Percentiles rank a stretch among this genome's conserved stretches.
Conservation (phyloP, 768 basidiomycete species). For the Collybiopsis confluens region DNA sequence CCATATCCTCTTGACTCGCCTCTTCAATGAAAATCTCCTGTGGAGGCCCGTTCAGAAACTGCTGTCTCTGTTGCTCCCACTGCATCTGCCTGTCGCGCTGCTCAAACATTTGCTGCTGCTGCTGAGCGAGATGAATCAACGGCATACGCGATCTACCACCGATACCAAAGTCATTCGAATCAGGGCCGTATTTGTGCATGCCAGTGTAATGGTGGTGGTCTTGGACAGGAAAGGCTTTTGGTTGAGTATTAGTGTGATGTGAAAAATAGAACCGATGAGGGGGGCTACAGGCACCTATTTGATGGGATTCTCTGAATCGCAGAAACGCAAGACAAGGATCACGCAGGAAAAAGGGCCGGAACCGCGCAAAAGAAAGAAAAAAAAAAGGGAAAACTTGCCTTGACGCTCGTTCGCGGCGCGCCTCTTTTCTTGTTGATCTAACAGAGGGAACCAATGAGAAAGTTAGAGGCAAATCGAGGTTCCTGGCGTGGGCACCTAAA, state of each 20-base stretch:
- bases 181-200: conserved; percentile 1
- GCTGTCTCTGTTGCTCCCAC: conserved; percentile 17
- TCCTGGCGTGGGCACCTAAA: too few species aligned
- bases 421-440: conserved; percentile 69
- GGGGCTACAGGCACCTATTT: conserved; percentile 58
- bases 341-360: conserved; percentile 20
- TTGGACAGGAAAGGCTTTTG: background rate
- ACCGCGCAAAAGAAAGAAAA: conserved; percentile 23
- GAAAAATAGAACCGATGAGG: conserved; percentile 8
- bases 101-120: conserved; percentile 32
- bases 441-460: conserved; percentile 7
- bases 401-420: conserved; percentile 66
- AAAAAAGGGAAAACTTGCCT: conserved; percentile 62
- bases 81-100: conserved; percentile 17
- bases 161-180: background rate
- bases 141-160: conserved; percentile 47
- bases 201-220: background rate
- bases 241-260: conserved; percentile 9
- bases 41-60: conserved; percentile 11
- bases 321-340: background rate
- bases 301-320: conserved; percentile 7
- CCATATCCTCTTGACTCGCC: conserved; percentile 17
- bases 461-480: too few species aligned
- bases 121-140: conserved; percentile 58
- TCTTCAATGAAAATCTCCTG: background rate